Conservation (phyloP, 805 yeast genomes). For the Lachancea thermotolerans region DNA sequence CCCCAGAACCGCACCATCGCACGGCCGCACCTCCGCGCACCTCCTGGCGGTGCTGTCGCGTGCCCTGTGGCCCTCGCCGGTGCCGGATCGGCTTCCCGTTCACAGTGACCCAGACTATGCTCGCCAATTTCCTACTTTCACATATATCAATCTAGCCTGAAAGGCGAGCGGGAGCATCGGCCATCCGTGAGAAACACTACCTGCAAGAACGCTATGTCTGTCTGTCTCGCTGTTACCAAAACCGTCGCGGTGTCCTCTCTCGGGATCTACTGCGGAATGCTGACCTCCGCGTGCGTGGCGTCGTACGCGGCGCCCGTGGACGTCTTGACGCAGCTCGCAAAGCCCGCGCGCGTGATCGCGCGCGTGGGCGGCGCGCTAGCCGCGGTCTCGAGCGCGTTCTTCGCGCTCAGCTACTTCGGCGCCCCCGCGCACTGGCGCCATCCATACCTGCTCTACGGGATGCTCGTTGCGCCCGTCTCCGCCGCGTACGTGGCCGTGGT, state of each 20-base stretch:
- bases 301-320: slow-evolving; percentile 26
- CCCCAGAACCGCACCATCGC: no score
- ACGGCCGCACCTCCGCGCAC: no score
- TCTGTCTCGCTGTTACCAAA: slow-evolving; percentile 51
- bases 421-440: slow-evolving; percentile 55
- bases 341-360: slow-evolving; percentile 15
- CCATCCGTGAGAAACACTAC: neutral
- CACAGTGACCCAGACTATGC: no score
- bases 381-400: slow-evolving; percentile 43
- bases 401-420: slow-evolving; percentile 47
- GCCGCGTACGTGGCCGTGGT: slow-evolving; percentile 2
- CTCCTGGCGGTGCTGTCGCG: no score
- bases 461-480: slow-evolving; percentile 7
- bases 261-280: slow-evolving; percentile 47
- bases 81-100: no score
- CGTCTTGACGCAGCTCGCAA: slow-evolving; percentile 13
- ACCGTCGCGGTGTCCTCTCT: slow-evolving; percentile 58
- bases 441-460: slow-evolving; percentile 62
- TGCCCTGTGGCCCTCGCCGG: no score
- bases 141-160: no score
- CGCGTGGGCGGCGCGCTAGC: slow-evolving; percentile 35
- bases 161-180: no score
- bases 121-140: no score
- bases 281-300: slow-evolving; percentile 30
- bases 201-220: slow-evolving; percentile 35